Evolutionary conservation across 2,329 filamentous ascomycete species (phyloP).

Genomic region (Pyrenophora tritici-repentis): DNA sequence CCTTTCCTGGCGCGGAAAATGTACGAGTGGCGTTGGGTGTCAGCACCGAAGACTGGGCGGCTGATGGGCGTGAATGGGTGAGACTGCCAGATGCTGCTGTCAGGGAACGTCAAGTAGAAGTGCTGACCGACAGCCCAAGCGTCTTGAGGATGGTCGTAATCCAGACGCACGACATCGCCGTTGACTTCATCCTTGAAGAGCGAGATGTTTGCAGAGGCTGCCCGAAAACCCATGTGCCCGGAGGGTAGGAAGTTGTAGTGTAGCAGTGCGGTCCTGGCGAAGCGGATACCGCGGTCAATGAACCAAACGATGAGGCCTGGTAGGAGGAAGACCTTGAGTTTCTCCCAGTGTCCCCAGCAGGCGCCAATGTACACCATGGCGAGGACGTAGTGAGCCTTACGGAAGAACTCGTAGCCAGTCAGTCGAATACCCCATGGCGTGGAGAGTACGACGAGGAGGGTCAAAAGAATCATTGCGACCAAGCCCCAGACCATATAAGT

Average conservation of each 20-base stretch:
- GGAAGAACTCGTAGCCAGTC: conserved; percentile 79
- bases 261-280: conserved; percentile 63
- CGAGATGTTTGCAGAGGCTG: conserved; percentile 32
- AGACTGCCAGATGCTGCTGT: conserved; percentile 71
- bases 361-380: conserved; percentile 76
- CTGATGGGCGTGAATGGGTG: conserved; percentile 64
- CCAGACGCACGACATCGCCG: conserved; percentile 62
- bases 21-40: conserved; percentile 39
- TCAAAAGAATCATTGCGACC: conserved; percentile 68
- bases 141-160: conserved; percentile 66
- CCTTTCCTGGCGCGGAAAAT: conserved; percentile 44
- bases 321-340: conserved; percentile 52
- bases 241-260: conserved; percentile 55
- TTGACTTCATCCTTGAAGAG: conserved; percentile 52
- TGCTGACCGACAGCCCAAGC: conserved; percentile 71
- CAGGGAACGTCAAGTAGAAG: conserved; percentile 71
- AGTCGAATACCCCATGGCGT: conserved; percentile 63
- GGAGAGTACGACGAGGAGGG: conserved; percentile 65
- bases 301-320: conserved; percentile 67
- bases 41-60: conserved; percentile 28
- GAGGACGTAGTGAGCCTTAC: conserved; percentile 73
- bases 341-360: conserved; percentile 75
- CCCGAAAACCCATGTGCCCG: conserved; percentile 38
- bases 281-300: conserved; percentile 65
- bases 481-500: conserved; percentile 75